phyloP scores from a whole-genome alignment of 2,329 filamentous ascomycete genomes.

The Fusarium sp. region DNA sequence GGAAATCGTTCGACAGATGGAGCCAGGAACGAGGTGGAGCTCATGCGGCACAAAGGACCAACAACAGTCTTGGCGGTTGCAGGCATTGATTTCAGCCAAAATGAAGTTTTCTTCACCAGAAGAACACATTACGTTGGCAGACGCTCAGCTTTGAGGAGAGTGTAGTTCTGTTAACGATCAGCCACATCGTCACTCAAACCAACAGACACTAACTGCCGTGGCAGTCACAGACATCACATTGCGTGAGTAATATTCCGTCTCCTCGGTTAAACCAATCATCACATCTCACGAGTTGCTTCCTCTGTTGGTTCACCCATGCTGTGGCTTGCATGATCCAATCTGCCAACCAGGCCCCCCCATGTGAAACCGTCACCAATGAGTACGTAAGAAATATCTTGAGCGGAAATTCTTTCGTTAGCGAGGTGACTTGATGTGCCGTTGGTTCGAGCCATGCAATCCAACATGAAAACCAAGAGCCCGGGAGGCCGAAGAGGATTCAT shows the following conservation, averaged over 20 bases:
- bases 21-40: not conserved
- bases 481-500: not conserved
- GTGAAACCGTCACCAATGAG: not conserved
- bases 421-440: not conserved
- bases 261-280: not conserved
- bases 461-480: not conserved
- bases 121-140: not conserved
- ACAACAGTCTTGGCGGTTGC: not conserved
- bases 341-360: not conserved
- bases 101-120: not conserved
- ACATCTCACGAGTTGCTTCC: not conserved
- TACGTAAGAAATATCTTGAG: not conserved
- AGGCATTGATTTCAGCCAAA: not conserved
- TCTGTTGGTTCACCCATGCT: not conserved
- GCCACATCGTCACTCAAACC: not conserved
- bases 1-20: not conserved
- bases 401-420: not conserved
- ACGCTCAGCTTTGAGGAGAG: not conserved
- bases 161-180: not conserved
- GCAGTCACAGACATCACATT: too few species aligned
- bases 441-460: not conserved
- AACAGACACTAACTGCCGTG: not conserved
- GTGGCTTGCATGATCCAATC: not conserved
- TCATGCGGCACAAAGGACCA: not conserved
- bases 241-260: not conserved